Evolutionary conservation across 176 grass and related monocot species (phyloP).

Genomic region (Phoenix dactylifera): DNA sequence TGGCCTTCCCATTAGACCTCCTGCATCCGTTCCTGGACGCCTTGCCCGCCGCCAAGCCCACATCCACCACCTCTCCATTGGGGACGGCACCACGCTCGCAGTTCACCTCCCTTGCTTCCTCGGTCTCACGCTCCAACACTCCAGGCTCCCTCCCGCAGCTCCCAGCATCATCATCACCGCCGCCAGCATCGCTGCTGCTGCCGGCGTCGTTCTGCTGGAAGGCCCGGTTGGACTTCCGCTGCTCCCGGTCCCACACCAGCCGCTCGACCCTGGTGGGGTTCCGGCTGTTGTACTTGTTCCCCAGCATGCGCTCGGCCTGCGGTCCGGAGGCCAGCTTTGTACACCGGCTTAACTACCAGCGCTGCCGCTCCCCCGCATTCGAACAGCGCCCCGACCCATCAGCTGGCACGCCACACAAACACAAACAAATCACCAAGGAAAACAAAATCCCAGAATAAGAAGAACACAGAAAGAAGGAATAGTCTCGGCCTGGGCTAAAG

Average conservation of each 20-base stretch:
- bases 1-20: conserved; percentile 28
- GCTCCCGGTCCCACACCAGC: conserved; percentile 30
- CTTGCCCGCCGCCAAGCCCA: not conserved
- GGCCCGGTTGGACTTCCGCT: conserved; percentile 17
- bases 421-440: not conserved
- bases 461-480: not conserved
- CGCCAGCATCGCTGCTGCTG: conserved; percentile 1
- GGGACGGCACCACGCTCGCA: not conserved
- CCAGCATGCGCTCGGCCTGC: conserved; percentile 20
- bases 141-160: not conserved
- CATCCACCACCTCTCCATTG: conserved; percentile 4
- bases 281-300: conserved; percentile 18
- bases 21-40: conserved; percentile 8
- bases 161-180: not conserved
- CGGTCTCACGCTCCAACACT: not conserved
- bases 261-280: conserved; percentile 33
- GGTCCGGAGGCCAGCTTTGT: conserved; percentile 4
- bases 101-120: too few species aligned
- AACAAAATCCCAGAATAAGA: not conserved
- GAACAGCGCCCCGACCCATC: not conserved
- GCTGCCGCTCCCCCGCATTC: conserved; percentile 10
- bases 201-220: not conserved
- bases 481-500: not conserved
- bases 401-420: not conserved
- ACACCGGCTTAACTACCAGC: not conserved